A percentile compares a stretch with the other conserved stretches of the same genome.
Evolutionary conservation across 2,329 filamentous ascomycete species (phyloP).

Genomic region (Cylindrodendrum hubeiense): DNA sequence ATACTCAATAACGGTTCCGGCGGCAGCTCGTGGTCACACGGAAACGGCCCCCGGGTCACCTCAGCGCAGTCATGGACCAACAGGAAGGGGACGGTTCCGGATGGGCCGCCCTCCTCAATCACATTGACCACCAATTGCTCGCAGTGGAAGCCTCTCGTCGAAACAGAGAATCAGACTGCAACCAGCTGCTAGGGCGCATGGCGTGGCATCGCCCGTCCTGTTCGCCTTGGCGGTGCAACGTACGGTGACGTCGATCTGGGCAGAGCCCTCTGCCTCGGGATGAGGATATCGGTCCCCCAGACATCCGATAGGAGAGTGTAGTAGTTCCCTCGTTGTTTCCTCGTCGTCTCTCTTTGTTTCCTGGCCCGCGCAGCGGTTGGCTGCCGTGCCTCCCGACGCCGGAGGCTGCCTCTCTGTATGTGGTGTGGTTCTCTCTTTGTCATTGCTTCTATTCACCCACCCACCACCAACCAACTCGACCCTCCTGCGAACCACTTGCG

Average conservation of each 20-base stretch:
- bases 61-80: conserved; percentile 42
- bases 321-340: conserved; percentile 4
- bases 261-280: conserved; percentile 11
- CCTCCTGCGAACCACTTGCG: conserved; percentile 7
- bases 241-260: conserved; percentile 44
- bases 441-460: neutral
- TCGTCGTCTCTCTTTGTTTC: conserved; percentile 9
- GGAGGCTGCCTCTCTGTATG: conserved; percentile 18
- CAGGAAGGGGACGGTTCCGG: conserved; percentile 34
- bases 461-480: neutral
- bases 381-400: conserved; percentile 17
- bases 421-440: neutral
- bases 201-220: conserved; percentile 33
- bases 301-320: conserved; percentile 32
- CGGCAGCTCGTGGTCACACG: conserved; percentile 41
- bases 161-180: conserved; percentile 30
- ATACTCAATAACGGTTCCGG: conserved; percentile 37
- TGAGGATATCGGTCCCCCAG: conserved; percentile 30
- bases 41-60: conserved; percentile 42
- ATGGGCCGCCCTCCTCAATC: conserved; percentile 32
- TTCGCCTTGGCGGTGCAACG: conserved; percentile 37
- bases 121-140: neutral
- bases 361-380: conserved; percentile 11
- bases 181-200: conserved; percentile 38
- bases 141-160: conserved; percentile 22